Evolutionary conservation across 2,329 filamentous ascomycete species (phyloP).

Genomic region (Talaromyces sp.): DNA sequence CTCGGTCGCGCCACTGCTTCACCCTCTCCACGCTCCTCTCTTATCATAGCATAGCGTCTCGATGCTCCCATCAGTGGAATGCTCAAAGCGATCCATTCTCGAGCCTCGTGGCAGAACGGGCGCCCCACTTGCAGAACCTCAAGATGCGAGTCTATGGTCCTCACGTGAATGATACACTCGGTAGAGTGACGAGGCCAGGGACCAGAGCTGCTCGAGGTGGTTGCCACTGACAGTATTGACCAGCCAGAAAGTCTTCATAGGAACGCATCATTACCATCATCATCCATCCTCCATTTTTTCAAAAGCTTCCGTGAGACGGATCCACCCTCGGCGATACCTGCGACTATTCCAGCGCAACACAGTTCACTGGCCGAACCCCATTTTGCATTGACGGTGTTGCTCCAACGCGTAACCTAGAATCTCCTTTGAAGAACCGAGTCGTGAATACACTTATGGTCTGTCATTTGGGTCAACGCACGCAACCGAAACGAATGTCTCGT

Average conservation of each 20-base stretch:
- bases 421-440: background rate
- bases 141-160: background rate
- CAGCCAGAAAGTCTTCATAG: background rate
- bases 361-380: background rate
- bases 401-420: background rate
- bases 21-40: background rate
- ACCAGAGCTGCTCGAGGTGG: background rate
- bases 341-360: background rate
- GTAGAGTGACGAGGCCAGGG: background rate
- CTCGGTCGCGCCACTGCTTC: too few relatives aligned
- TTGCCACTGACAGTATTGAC: background rate
- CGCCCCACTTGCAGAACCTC: background rate
- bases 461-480: background rate
- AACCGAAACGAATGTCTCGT: too few relatives aligned
- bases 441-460: background rate
- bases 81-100: background rate
- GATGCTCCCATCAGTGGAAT: background rate
- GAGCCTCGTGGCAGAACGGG: background rate
- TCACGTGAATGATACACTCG: background rate
- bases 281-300: background rate
- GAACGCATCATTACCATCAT: too few relatives aligned
- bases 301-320: background rate
- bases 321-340: background rate
- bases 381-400: background rate
- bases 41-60: background rate